Evolutionary conservation across 129 eudicot species (phyloP), one percentile per base, ranked within the genome.

Genomic region (Deinandra increscens): DNA sequence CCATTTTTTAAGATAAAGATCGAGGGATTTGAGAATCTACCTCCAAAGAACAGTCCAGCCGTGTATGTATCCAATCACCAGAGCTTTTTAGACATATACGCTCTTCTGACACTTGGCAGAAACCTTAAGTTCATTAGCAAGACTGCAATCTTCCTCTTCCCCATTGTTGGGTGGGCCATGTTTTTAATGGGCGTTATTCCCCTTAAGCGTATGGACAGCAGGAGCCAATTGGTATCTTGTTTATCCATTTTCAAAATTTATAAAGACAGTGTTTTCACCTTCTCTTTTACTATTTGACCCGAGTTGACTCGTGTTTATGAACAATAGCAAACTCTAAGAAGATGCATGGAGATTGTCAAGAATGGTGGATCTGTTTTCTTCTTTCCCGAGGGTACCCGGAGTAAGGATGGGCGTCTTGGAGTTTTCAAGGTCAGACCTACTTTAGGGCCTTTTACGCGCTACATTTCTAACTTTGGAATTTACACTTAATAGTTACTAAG

Each of bases 161-260:
- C 96, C 22, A 66, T 92, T 64, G 78, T 92, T 48, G 98, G 98
- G 34, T 92, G 98, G 98, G 98, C 98, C 77, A 92, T 92, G 98
- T 89, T 67, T 72, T 81, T 89, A 18, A 45, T 92, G 78, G 98
- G 98, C 43, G 74, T 72, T 56, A 88, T 92, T 66, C 98, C 98
- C 63, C 81, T 92, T 44, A 83, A 83, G 86, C 96, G 98, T 62
- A 92, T 82, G 94, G 98, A 92, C 84, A 84, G 84, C 73, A 80
- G 88, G 67, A 92, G 98, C 71, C 98, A 92, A n/a, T 10, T 92
- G 96, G 98, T 92, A 84, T 33, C 15, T 45, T 0, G 3, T 51
- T 71, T 51, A 29, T 43, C 26, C 54, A 33, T 22, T 17, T 38
- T 22, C 46, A 11, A 37, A 15, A 23, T 43, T 45, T 43, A 55